Evolutionary conservation across 2,329 filamentous ascomycete species (phyloP).

Genomic region (Lachnellula cervina): DNA sequence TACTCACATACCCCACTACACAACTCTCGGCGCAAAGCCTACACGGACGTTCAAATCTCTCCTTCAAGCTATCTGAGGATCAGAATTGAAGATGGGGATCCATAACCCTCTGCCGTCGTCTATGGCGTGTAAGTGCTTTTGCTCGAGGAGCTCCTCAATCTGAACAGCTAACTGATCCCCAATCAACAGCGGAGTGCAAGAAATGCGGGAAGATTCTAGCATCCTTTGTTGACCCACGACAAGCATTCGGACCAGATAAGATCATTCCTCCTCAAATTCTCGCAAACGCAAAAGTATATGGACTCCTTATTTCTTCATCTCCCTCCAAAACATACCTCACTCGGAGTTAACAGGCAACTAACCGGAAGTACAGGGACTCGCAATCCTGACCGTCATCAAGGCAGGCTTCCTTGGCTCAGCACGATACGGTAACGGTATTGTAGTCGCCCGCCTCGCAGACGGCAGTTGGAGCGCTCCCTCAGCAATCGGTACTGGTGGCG

Average conservation of each 20-base stretch:
- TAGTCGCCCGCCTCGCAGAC: constrained; percentile 73
- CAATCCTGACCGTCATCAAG: constrained; percentile 81
- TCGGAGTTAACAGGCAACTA: constrained; percentile 5
- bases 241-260: constrained; percentile 93
- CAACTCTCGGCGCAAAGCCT: not conserved
- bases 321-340: too few species aligned
- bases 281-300: constrained; percentile 76
- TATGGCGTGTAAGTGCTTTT: constrained; percentile 56
- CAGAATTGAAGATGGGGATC: constrained; percentile 49
- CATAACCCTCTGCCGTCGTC: constrained; percentile 64
- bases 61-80: not conserved
- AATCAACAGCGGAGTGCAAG: constrained; percentile 77
- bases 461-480: constrained; percentile 77
- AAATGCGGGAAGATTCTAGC: constrained; percentile 95
- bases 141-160: constrained; percentile 10
- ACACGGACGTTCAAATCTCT: not conserved
- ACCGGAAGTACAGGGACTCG: constrained; percentile 55
- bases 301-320: constrained; percentile 1
- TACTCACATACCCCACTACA: not conserved
- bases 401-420: constrained; percentile 80
- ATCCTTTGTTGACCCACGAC: constrained; percentile 89
- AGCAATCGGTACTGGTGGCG: constrained; percentile 75
- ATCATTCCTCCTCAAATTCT: constrained; percentile 90
- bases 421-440: constrained; percentile 75
- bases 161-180: constrained; percentile 17